phyloP scores from a whole-genome alignment of 768 basidiomycete genomes.

The Austroboletus festivus region DNA sequence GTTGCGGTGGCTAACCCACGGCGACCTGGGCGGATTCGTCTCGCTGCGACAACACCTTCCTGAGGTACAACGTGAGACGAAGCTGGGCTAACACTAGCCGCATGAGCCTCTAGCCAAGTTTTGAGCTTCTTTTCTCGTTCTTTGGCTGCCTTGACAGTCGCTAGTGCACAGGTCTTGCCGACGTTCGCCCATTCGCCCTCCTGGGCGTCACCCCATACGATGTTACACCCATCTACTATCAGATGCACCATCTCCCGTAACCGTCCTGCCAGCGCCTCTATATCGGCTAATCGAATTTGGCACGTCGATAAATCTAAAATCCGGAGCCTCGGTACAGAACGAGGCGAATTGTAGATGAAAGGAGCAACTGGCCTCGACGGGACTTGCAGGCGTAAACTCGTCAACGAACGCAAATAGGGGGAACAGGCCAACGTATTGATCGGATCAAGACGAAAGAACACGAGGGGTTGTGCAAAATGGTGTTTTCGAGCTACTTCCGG shows the following conservation, averaged over 20 bases:
- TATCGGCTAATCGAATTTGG: constrained; percentile 47
- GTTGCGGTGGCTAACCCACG: constrained; percentile 64
- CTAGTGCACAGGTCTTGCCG: constrained; percentile 59
- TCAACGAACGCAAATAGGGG: constrained; percentile 41
- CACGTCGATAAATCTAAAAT: constrained; percentile 79
- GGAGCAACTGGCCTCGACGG: constrained; percentile 60
- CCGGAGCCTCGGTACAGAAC: constrained; percentile 42
- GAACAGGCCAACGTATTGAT: constrained; percentile 49
- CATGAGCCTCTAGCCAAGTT: constrained; percentile 43
- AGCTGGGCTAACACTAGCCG: constrained; percentile 1
- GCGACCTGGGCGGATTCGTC: constrained; percentile 44
- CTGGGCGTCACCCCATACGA: constrained; percentile 49
- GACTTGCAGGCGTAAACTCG: constrained; percentile 64
- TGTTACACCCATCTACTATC: constrained; percentile 64
- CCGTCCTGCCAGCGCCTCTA: constrained; percentile 51
- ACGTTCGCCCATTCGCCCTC: constrained; percentile 58
- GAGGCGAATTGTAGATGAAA: constrained; percentile 33
- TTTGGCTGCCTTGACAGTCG: constrained; percentile 57
- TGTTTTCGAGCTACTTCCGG: constrained; percentile 33
- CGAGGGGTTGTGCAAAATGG: constrained; percentile 81
- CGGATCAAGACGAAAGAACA: constrained; percentile 71
- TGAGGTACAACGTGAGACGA: background rate
- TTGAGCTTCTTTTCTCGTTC: constrained; percentile 65
- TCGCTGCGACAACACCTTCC: constrained; percentile 2
- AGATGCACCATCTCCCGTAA: constrained; percentile 58